Evolutionary conservation across 495 filamentous ascomycete species (phyloP).

Genomic region (Cairneyella variabilis): DNA sequence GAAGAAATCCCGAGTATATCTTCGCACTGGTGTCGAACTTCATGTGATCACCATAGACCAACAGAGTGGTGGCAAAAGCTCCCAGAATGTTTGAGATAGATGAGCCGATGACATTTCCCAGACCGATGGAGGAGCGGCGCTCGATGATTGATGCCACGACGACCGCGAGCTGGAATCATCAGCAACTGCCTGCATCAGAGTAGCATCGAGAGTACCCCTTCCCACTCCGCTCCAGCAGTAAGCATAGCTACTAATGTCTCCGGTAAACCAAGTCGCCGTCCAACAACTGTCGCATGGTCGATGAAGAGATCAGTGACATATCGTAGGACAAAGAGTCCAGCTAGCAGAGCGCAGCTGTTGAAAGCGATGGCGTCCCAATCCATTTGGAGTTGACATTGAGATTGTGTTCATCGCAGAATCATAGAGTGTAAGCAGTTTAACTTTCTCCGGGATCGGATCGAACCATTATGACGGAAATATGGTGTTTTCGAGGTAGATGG

Average conservation of each 20-base stretch:
- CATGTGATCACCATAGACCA: constrained; percentile 31
- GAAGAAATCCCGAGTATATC: constrained; percentile 40
- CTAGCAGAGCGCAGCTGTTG: constrained; percentile 33
- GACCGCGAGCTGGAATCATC: constrained; percentile 43
- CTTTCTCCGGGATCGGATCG: no score
- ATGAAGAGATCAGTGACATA: constrained; percentile 47
- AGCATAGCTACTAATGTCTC: constrained; percentile 47
- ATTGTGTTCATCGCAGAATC: not conserved
- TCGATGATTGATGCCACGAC: constrained; percentile 44
- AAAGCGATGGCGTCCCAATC: constrained; percentile 32
- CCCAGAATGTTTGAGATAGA: constrained; percentile 54
- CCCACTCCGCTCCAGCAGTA: constrained; percentile 54
- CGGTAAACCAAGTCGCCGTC: constrained; percentile 42
- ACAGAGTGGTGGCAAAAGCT: constrained; percentile 50
- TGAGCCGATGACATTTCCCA: constrained; percentile 54
- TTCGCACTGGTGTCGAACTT: constrained; percentile 43
- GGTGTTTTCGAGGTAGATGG: no score
- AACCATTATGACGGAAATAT: no score
- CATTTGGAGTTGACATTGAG: constrained; percentile 5
- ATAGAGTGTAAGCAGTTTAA: not conserved
- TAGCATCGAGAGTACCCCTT: constrained; percentile 39
- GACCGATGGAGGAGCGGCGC: constrained; percentile 42
- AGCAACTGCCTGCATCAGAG: not conserved
- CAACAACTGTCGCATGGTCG: constrained; percentile 48
- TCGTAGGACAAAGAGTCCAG: constrained; percentile 41